Evolutionary conservation across 352 stramenopile species (phyloP), one percentile per base, ranked within the genome.

Genomic region (Elongisporangium prolatum): DNA sequence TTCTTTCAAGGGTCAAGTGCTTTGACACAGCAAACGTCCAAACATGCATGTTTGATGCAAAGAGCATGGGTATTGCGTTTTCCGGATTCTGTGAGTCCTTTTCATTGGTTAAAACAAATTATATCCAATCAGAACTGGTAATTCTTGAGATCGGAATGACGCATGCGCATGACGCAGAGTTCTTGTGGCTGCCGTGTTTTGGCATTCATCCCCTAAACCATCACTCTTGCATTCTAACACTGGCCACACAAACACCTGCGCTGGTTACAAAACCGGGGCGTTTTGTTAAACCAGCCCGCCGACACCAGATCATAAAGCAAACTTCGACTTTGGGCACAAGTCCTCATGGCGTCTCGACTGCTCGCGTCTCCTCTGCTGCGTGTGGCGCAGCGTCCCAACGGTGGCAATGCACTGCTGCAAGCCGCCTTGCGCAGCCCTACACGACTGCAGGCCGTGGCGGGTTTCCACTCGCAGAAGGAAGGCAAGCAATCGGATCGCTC

Each of bases 401-500:
- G 34, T 13, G 34, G 34, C 34, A 44, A 4, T 11, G 34, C 34
- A 1, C 34, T 44, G 34, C 11, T 44, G 34, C 34, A 44, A 13
- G 34, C 34, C 34, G 34, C 34, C 34, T 17, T 44, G 34, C 34
- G 34, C 9, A 44, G 34, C 34, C 34, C 34, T 13, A 44, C 34
- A 1, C 34, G 11, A 13, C 34, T 44, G 34, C 34, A 44, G 34
- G 34, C 34, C 4, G 34, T 44, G 10, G 34, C 34, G 34, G 34
- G 34, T 13, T 44, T 44, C 34, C 34, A 44, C 34, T 16, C 7
- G 34, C 6, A 44, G 34, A 16, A 44, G 3, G 4, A 16, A 2
- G 34, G 17, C 10, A 44, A 9, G 34, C 34, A 44, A n/a, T n/a
- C n/a, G n/a, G n/a, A n/a, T n/a, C n/a, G n/a, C 34, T 44, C 74